phyloP scores from a whole-genome alignment of 2,329 filamentous ascomycete genomes.

The Trichophyton simii region DNA sequence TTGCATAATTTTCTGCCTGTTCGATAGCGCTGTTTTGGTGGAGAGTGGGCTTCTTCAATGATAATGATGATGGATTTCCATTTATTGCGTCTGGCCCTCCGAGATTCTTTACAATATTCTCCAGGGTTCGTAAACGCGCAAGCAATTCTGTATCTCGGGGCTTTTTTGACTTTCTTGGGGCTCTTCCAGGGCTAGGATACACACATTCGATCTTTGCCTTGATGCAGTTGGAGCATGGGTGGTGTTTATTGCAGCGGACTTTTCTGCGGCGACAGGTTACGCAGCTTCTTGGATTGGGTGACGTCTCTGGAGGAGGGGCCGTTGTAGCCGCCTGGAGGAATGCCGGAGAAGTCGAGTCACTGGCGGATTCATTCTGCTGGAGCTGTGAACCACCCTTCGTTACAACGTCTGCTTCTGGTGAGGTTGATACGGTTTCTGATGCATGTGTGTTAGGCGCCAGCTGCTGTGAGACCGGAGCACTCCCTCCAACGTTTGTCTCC shows the following conservation, averaged over 20 bases:
- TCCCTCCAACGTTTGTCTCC: background rate
- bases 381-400: background rate
- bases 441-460: background rate
- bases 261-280: conserved; percentile 37
- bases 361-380: background rate
- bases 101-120: conserved; percentile 49
- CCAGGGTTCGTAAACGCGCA: conserved; percentile 44
- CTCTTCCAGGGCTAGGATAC: conserved; percentile 50
- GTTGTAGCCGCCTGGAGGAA: background rate
- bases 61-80: conserved; percentile 26
- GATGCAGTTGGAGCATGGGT: conserved; percentile 37
- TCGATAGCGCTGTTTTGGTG: conserved; percentile 1
- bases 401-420: background rate
- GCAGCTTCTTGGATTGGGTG: conserved; percentile 31
- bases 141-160: conserved; percentile 48
- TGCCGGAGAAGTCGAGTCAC: background rate
- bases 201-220: conserved; percentile 46
- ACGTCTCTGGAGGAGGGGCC: conserved; percentile 3
- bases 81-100: conserved; percentile 22
- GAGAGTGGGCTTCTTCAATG: conserved; percentile 15
- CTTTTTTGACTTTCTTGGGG: conserved; percentile 47
- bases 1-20: background rate
- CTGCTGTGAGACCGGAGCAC: background rate
- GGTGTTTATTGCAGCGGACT: conserved; percentile 37
- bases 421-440: background rate